These are phyloP conservation scores for Penicillium sp. DNA, from an alignment of 2,329 filamentous ascomycete genomes.

Conservation along the genomic window DNA sequence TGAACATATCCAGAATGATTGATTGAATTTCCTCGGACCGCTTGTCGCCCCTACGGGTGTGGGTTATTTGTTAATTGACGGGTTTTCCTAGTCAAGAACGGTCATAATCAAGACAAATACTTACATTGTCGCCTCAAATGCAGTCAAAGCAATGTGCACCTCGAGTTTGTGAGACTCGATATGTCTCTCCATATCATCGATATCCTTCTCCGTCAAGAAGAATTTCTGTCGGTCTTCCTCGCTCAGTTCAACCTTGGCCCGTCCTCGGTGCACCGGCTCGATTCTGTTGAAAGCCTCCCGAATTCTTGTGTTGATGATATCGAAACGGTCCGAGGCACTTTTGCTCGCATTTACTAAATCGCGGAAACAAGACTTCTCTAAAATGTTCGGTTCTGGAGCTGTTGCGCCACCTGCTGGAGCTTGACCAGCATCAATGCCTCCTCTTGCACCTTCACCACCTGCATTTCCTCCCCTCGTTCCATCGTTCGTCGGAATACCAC, in stretches of 20 bases:
- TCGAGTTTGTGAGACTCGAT: not conserved
- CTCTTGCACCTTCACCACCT: not conserved
- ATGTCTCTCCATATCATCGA: not conserved
- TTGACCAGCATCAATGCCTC: not conserved
- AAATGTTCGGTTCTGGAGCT: not conserved
- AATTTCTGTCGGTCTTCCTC: not conserved
- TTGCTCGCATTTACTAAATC: slow-evolving; percentile 4
- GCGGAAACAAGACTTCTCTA: not conserved
- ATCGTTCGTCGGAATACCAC: not conserved
- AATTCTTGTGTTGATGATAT: not conserved
- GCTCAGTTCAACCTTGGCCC: not conserved
- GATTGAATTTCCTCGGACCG: not conserved
- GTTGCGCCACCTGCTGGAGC: not conserved
- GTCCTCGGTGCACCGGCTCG: not conserved
- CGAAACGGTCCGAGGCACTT: not conserved
- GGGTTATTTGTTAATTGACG: not conserved
- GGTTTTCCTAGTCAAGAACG: not conserved
- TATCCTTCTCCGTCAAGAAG: not conserved
- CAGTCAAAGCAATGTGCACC: not conserved
- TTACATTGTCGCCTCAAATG: not conserved
- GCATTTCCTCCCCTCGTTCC: not conserved
- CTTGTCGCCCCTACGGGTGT: not conserved
- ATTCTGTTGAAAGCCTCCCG: not conserved
- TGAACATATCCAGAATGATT: not conserved
- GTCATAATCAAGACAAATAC: not conserved